A percentile compares a stretch with the other conserved stretches of the same genome.
phyloP scores from a whole-genome alignment of 495 filamentous ascomycete species.

The Patellaria atrata region DNA sequence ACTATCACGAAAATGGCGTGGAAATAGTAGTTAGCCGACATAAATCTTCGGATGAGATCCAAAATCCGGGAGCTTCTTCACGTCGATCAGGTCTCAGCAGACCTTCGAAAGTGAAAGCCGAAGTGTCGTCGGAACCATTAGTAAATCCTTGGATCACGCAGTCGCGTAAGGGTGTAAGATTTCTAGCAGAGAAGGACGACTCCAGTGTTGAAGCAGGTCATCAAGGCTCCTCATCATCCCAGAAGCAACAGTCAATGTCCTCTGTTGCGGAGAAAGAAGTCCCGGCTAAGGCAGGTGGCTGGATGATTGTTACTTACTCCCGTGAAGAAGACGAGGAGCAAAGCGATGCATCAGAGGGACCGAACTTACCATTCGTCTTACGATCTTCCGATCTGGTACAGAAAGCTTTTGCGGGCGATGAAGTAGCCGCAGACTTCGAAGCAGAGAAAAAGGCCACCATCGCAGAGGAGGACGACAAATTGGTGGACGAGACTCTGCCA shows the following conservation, averaged over 20 bases:
- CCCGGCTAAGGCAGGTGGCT: constrained; percentile 22
- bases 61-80: neutral
- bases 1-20: constrained; percentile 22
- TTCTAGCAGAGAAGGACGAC: too few relatives aligned
- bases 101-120: too few relatives aligned
- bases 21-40: constrained; percentile 15
- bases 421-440: constrained; percentile 71
- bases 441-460: constrained; percentile 61
- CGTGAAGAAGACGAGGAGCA: constrained; percentile 40
- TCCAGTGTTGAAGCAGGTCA: too few relatives aligned
- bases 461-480: constrained; percentile 71
- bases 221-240: too few relatives aligned
- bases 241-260: neutral
- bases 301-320: constrained; percentile 21
- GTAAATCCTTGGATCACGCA: too few relatives aligned
- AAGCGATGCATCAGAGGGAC: constrained; percentile 29
- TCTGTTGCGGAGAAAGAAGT: neutral
- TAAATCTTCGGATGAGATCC: neutral
- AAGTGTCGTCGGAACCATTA: too few relatives aligned
- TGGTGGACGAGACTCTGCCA: constrained; percentile 69
- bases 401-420: constrained; percentile 76
- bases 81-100: too few relatives aligned
- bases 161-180: too few relatives aligned
- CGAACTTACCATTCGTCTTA: constrained; percentile 40
- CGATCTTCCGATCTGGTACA: constrained; percentile 72